Evolutionary conservation across 2,329 filamentous ascomycete species (phyloP), one percentile per base, ranked within the genome.

Genomic region (Nigrograna mackinnonii): DNA sequence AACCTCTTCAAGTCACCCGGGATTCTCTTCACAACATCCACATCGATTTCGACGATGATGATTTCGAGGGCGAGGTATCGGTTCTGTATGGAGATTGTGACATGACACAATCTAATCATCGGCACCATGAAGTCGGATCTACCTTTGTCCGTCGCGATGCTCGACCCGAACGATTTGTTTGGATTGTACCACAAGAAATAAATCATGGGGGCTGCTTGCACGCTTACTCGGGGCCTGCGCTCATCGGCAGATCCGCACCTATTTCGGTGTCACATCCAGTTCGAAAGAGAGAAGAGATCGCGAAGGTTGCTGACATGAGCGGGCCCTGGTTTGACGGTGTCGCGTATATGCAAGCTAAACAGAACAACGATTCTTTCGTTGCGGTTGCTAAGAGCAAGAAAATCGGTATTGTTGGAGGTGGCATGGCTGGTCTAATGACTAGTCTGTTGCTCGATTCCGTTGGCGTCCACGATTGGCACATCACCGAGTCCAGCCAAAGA

Each of bases 251-350:
- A 35, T 77, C 74, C 9, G 45, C 56, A n/a, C 64, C 67, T 7
- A 59, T 76, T 30, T 53, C 54, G 4, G 55, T 76, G 14, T 61
- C 52, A 19, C 60, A 60, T 42, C 63, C 63, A 18, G 65, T 67
- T 14, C 51, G 56, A 30, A 64, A 61, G 41, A 57, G 71, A 36
- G 67, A 70, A 39, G 57, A 65, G 12, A 68, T 72, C 4, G 66
- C 72, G 2, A 66, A 73, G 14, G 77, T 85, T 69, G 74, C 75
- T 40, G 76, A 79, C 37, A 69, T 71, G 3, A 79, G 70, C 57
- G 82, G 83, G 0, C 79, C 82, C 1, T 86, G 83, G 83, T 86
- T 86, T 46, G 80, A 86, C 55, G 83, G 82, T 12, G 83, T 86
- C 14, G 75, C 73, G 37, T 75, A 82, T 42, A 72, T 86, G 31